Evolutionary conservation across 768 basidiomycete species (phyloP), one percentile per base, ranked within the genome.

Genomic region (Trametes villosa): DNA sequence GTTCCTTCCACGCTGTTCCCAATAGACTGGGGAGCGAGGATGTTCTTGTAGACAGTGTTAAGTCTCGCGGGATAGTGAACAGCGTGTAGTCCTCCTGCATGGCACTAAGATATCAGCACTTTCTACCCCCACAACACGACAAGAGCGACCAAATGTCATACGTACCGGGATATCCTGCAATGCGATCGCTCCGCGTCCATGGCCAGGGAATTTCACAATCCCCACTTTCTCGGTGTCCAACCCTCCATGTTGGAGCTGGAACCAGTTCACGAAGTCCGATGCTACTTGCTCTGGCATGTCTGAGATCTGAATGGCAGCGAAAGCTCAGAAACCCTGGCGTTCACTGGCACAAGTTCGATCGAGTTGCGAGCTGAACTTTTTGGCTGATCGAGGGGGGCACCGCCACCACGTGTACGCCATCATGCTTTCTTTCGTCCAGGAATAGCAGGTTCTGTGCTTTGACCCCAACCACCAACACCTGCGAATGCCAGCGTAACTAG

Each of bases 31-130:
- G 87, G 1, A 98, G 81, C 1, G 73, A 55, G 1, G 89, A 93
- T 2, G 92, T 95, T 27, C 86, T 83, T 6, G 86, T 88, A 0
- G 94, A 93, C 11, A 99, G 82, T 1, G 91, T 85, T 52, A 95
- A 70, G 17, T 78, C 68, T 17, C 92, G 84, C 1, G 96, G 97
- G 18, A 98, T 85, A 1, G 87, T 82, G 73, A 98, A 97, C 1
- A 99, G 74, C 0, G 83, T 81, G 54, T 89, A 80, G 47, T 85
- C 89, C 78, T 86, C 81, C 93, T 96, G 66, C 15, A 20, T 31
- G 7, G 7, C 13, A 8, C 29, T 30, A 41, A 7, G 26, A 18
- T 2, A 18, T 15, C 18, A n/a, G 18, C 27, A 4, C 15, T 38
- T 4, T 38, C 36, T 38, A 4, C 15, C 36, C 8, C 36, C 9